Base-by-base conservation (phyloP, 2,329 filamentous ascomycete species). In the Beauveria sp. region DNA sequence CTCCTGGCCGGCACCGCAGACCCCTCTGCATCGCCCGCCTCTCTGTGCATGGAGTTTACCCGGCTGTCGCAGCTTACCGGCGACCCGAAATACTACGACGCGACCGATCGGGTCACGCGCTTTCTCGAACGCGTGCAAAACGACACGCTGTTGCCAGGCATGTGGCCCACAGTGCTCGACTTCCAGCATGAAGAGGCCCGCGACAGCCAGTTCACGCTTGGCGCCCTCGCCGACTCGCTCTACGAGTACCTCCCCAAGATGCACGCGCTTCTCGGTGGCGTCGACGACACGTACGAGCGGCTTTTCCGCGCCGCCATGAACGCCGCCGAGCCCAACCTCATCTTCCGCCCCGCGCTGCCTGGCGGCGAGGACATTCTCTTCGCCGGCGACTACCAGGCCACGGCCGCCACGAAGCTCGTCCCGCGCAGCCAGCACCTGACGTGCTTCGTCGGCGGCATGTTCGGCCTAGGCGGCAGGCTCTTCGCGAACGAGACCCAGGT, bases 191-290 rank as follows among this genome's bases (percentile, higher is more conserved):
- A 64, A 28, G n/a, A 48, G 6, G 59, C 64, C 4, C 81, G 69
- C 75, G 64, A 62, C n/a, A 72, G 74, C 14, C 70, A 56, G 0
- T 84, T 79, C 64, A 68, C 67, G 52, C 70, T 71, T 41, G 83
- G 81, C 14, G 81, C 77, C 14, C 80, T 81, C 73, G 76, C 80
- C 4, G 82, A 85, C 65, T 83, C 81, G 8, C 70, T 82, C 0
- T 85, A 84, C 63, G 83, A 85, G 67, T 92, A 92, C 68, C 81
- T 90, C 64, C 79, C 83, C 2, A 76, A 91, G 69, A 79, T 88
- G 68, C 80, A 86, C 66, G 74, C 88, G 24, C 76, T 91, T 1
- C 77, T 90, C 0, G 84, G 85, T n/a, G 88, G 88, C 6, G 61
- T 66, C 1, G 75, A 77, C 7, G 66, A 70, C 2, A 70, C 70